Evolutionary conservation across 495 filamentous ascomycete genomes (phyloP).

Genomic region (Hypoxylon trugodes): DNA sequence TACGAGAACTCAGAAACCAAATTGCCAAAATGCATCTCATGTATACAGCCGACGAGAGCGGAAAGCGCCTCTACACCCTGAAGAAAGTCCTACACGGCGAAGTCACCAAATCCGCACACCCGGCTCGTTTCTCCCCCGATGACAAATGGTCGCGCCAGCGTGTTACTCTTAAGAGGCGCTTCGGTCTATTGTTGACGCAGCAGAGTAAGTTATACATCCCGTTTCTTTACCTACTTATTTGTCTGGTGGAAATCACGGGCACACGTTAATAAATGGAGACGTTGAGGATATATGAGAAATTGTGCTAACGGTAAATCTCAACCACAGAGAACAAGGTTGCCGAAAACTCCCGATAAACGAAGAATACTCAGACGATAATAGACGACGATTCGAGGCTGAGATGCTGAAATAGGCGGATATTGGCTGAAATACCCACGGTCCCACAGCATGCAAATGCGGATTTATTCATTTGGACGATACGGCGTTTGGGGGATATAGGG

Average conservation of each 20-base stretch:
- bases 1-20: not conserved
- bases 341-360: slow-evolving; percentile 32
- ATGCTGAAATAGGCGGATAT: not conserved
- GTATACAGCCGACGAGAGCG: slow-evolving; percentile 80
- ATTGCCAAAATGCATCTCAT: slow-evolving; percentile 77
- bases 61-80: slow-evolving; percentile 89
- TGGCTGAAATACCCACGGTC: not conserved
- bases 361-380: not conserved
- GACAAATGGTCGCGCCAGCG: slow-evolving; percentile 97
- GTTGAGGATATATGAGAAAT: not conserved
- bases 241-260: not conserved
- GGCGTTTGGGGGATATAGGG: slow-evolving; percentile 19
- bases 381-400: not conserved
- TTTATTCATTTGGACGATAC: slow-evolving; percentile 4
- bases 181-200: slow-evolving; percentile 85
- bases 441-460: not conserved
- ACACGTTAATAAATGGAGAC: not conserved
- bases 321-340: slow-evolving; percentile 45
- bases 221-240: slow-evolving; percentile 17
- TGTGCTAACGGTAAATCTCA: not conserved
- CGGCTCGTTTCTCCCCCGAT: slow-evolving; percentile 95
- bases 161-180: slow-evolving; percentile 91
- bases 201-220: slow-evolving; percentile 65
- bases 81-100: slow-evolving; percentile 80
- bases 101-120: slow-evolving; percentile 95